These are phyloP conservation scores for Plectosphaerella cucumerina DNA, from an alignment of 2,329 filamentous ascomycete genomes.

Conservation along the genomic window DNA sequence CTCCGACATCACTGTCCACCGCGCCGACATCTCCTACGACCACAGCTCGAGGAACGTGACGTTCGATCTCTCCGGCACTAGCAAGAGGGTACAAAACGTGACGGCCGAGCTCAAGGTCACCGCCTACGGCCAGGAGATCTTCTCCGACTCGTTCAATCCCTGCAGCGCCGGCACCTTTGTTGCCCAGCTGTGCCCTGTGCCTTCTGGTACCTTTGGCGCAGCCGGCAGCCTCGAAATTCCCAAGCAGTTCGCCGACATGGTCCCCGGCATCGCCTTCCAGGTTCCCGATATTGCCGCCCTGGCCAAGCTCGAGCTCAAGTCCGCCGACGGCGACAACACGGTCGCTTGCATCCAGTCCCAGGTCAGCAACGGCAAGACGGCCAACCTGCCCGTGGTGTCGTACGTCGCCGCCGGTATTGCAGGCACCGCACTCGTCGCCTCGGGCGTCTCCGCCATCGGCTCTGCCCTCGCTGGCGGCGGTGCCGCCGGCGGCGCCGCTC, in stretches of 20 bases:
- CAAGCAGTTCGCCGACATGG: conserved; percentile 63
- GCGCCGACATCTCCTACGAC: conserved; percentile 75
- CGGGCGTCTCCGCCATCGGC: conserved; percentile 66
- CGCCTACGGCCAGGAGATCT: conserved; percentile 81
- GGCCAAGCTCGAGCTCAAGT: conserved; percentile 72
- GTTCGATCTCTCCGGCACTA: conserved; percentile 81
- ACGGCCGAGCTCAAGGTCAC: conserved; percentile 70
- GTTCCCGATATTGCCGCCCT: conserved; percentile 86
- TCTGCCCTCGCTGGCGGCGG: conserved; percentile 52
- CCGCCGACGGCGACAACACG: conserved; percentile 38
- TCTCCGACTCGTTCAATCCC: conserved; percentile 77
- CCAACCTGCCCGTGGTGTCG: conserved; percentile 68
- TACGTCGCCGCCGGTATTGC: conserved; percentile 83
- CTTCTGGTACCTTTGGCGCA: conserved; percentile 69
- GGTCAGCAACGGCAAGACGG: conserved; percentile 84
- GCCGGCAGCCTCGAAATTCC: conserved; percentile 70
- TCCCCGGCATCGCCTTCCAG: conserved; percentile 84
- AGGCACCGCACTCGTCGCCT: conserved; percentile 73
- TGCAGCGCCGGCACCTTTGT: conserved; percentile 67
- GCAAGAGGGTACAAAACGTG: conserved; percentile 71
- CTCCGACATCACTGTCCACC: conserved; percentile 61
- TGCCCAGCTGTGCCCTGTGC: conserved; percentile 78
- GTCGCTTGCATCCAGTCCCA: conserved; percentile 80
- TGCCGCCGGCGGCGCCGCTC: conserved; percentile 54
- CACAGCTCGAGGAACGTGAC: conserved; percentile 65